Percentiles rank a stretch among this genome's conserved stretches.
Conservation (phyloP, 768 basidiomycete species). For the Boletus pseudo-olivaceus region DNA sequence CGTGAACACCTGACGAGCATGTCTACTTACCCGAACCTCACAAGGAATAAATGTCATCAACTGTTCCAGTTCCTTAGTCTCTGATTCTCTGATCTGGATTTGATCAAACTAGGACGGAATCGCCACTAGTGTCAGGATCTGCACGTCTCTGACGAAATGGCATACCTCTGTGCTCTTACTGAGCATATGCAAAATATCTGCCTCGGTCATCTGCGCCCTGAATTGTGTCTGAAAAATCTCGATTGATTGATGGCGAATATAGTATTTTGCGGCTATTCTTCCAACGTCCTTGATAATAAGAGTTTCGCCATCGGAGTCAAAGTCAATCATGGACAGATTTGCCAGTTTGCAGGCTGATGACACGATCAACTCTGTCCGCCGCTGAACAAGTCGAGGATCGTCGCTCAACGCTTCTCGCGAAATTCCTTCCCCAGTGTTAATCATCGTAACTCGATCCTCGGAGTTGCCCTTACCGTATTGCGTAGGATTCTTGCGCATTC, state of each 20-base stretch:
- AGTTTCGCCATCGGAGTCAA: conserved; percentile 52
- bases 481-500: conserved; percentile 90
- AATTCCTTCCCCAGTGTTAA: conserved; percentile 52
- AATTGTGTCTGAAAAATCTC: conserved; percentile 83
- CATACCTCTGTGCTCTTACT: conserved; percentile 87
- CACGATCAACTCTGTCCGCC: conserved; percentile 64
- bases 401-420: conserved; percentile 60
- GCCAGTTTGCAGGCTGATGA: conserved; percentile 65
- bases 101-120: conserved; percentile 72
- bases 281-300: conserved; percentile 86
- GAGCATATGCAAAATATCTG: conserved; percentile 83
- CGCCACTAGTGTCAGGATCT: background rate
- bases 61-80: conserved; percentile 74
- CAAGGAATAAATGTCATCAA: conserved; percentile 73
- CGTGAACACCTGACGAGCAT: background rate
- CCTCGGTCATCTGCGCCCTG: conserved; percentile 83
- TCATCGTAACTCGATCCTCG: background rate
- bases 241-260: conserved; percentile 81
- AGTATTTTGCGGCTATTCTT: conserved; percentile 96
- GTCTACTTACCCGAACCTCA: conserved; percentile 61
- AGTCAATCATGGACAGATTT: conserved; percentile 76
- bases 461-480: conserved; percentile 58
- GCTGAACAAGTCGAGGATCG: conserved; percentile 70
- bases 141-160: background rate
- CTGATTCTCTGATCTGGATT: conserved; percentile 89